Conservation (phyloP, 441 rosid species). For the California macrophylla region DNA sequence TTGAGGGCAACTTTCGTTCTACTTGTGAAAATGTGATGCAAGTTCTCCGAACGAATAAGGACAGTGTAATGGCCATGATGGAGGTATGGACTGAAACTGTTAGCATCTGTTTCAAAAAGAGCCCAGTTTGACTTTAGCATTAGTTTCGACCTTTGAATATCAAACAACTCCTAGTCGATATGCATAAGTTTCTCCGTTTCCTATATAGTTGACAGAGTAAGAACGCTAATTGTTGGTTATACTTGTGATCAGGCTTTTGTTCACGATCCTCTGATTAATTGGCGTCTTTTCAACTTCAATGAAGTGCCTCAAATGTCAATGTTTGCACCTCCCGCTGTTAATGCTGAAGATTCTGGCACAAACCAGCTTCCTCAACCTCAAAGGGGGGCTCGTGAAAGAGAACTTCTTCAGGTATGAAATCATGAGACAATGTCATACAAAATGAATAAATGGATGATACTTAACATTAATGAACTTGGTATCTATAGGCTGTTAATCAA, state of each 20-base stretch:
- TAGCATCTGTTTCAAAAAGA: background rate
- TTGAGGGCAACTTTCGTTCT: conserved; percentile 94
- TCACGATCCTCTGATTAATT: conserved; percentile 97
- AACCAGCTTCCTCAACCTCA: conserved; percentile 85
- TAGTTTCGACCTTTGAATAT: background rate
- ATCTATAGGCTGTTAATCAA: conserved; percentile 79
- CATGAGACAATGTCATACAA: background rate
- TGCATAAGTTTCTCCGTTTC: background rate
- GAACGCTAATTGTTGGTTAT: conserved; percentile 15
- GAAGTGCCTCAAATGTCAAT: conserved; percentile 89
- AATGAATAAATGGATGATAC: background rate
- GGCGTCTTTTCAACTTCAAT: conserved; percentile 98
- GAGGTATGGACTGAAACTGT: conserved; percentile 39
- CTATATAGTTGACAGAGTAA: background rate
- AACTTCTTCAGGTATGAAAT: conserved; percentile 70
- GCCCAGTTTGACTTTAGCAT: background rate
- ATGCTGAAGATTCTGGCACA: conserved; percentile 53
- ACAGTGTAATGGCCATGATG: conserved; percentile 99
- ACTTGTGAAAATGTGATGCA: conserved; percentile 99
- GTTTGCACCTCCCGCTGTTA: conserved; percentile 51
- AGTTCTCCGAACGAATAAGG: conserved; percentile 87
- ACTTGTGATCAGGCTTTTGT: conserved; percentile 68
- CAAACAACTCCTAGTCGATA: background rate
- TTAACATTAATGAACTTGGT: conserved; percentile 1
- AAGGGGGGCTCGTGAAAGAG: conserved; percentile 90